These are phyloP conservation scores for Ascochyta clinopodiicola DNA, from an alignment of 2,329 filamentous ascomycete genomes.

Conservation along the genomic window DNA sequence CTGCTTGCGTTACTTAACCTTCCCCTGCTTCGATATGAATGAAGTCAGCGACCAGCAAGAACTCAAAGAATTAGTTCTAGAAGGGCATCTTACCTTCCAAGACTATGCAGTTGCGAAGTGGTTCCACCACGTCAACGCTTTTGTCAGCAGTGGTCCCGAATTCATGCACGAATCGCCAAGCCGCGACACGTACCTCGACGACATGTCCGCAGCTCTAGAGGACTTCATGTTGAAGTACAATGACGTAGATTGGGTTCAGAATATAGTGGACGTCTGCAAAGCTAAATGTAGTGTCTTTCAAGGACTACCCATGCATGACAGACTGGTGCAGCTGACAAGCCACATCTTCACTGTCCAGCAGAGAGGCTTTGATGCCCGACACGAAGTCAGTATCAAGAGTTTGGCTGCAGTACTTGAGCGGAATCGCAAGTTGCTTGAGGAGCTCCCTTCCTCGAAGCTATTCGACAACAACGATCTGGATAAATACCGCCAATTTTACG, in stretches of 20 bases:
- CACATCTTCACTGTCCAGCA: slow-evolving; percentile 41
- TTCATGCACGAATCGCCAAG: slow-evolving; percentile 23
- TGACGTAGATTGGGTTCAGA: slow-evolving; percentile 24
- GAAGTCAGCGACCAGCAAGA: slow-evolving; percentile 14
- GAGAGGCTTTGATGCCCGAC: slow-evolving; percentile 38
- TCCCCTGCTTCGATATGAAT: slow-evolving; percentile 28
- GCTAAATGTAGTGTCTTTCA: slow-evolving; percentile 22
- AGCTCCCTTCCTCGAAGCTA: slow-evolving; percentile 14
- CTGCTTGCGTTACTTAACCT: slow-evolving; percentile 36
- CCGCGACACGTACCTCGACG: slow-evolving; percentile 4
- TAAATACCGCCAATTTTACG: slow-evolving; percentile 44
- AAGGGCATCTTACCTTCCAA: slow-evolving; percentile 36
- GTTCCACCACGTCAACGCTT: slow-evolving; percentile 38
- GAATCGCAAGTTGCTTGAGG: slow-evolving; percentile 43
- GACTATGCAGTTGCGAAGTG: slow-evolving; percentile 42
- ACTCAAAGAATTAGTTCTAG: slow-evolving; percentile 20
- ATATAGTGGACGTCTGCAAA: slow-evolving; percentile 22
- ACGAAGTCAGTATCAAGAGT: slow-evolving; percentile 40
- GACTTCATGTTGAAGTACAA: slow-evolving; percentile 28
- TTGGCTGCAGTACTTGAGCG: slow-evolving; percentile 33
- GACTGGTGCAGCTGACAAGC: slow-evolving; percentile 33
- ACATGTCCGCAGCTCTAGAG: slow-evolving; percentile 24
- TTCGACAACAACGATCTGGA: slow-evolving; percentile 1
- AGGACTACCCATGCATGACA: slow-evolving; percentile 24
- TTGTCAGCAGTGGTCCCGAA: slow-evolving; percentile 24